phyloP scores from a whole-genome alignment of 768 basidiomycete genomes.

The Lactifluus hygrophoroides region DNA sequence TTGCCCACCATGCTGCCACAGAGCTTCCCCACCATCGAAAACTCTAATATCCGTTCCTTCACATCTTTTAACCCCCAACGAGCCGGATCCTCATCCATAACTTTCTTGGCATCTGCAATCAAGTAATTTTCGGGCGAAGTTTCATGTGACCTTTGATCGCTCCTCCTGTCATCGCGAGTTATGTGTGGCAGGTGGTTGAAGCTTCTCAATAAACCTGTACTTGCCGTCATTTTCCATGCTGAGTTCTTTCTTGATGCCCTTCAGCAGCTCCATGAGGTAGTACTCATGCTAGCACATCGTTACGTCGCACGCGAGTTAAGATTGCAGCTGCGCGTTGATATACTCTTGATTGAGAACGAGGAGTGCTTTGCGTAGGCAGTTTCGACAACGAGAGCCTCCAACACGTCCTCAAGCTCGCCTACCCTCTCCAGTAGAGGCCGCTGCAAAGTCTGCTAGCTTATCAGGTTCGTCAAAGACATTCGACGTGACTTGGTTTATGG shows the following conservation, averaged over 20 bases:
- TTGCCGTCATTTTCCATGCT: conserved; percentile 95
- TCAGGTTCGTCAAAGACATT: conserved; percentile 98
- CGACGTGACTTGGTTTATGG: conserved; percentile 82
- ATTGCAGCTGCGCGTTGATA: conserved; percentile 92
- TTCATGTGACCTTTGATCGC: conserved; percentile 86
- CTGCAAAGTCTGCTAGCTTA: conserved; percentile 94
- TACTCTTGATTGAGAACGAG: conserved; percentile 95
- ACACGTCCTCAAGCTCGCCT: conserved; percentile 83
- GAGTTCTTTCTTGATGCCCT: conserved; percentile 92
- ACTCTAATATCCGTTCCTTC: conserved; percentile 91
- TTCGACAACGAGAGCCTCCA: conserved; percentile 79
- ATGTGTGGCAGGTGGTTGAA: conserved; percentile 75
- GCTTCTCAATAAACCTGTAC: conserved; percentile 89
- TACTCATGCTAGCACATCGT: conserved; percentile 92
- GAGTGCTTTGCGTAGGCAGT: conserved; percentile 82
- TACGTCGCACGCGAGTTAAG: conserved; percentile 89
- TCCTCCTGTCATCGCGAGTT: conserved; percentile 90
- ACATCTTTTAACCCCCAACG: conserved; percentile 90
- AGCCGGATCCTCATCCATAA: conserved; percentile 91
- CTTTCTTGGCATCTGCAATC: conserved; percentile 68
- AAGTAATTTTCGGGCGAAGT: conserved; percentile 88
- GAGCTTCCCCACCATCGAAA: conserved; percentile 90
- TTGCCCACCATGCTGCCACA: conserved; percentile 95
- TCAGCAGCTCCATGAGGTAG: conserved; percentile 94
- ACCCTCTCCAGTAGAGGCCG: conserved; percentile 92